Evolutionary conservation across 1,284 basidiomycete species (phyloP).

Genomic region (Cutaneotrichosporon mucoides): DNA sequence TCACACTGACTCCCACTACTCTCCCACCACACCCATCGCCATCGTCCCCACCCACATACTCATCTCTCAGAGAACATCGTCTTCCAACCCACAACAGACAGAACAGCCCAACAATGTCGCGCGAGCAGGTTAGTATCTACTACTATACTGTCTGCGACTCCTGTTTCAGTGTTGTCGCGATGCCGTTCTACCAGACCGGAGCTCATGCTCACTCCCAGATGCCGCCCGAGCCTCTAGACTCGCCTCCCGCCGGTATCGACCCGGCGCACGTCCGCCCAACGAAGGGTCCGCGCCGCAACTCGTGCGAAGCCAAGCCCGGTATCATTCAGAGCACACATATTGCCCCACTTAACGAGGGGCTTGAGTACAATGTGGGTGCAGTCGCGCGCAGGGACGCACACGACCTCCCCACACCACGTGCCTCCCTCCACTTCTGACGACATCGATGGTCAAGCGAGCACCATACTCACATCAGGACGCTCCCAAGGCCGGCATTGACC

Average conservation of each 20-base stretch:
- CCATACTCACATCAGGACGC: not conserved
- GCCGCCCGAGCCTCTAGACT: not conserved
- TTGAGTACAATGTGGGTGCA: constrained; percentile 1
- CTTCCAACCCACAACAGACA: too few relatives aligned
- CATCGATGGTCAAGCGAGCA: not conserved
- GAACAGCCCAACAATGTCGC: too few relatives aligned
- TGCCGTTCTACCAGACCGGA: too few relatives aligned
- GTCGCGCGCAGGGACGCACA: not conserved
- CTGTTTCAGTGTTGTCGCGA: too few relatives aligned
- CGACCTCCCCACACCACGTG: not conserved
- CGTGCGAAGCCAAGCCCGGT: constrained; percentile 18
- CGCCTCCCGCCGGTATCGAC: constrained; percentile 6
- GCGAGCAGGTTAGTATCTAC: too few relatives aligned
- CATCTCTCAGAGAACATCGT: too few relatives aligned
- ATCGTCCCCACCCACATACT: too few relatives aligned
- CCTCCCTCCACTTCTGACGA: too few relatives aligned
- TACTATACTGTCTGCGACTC: too few relatives aligned
- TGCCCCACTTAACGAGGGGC: constrained; percentile 19
- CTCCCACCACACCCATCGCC: too few relatives aligned
- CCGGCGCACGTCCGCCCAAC: constrained; percentile 4
- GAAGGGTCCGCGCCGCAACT: constrained; percentile 16
- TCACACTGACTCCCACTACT: too few relatives aligned
- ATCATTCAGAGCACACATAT: constrained; percentile 18
- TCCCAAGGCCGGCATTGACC: constrained; percentile 8
- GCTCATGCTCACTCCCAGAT: too few relatives aligned